Evolutionary conservation across 768 basidiomycete species (phyloP), one percentile per base, ranked within the genome.

Genomic region (Leccinum pellstonianum): DNA sequence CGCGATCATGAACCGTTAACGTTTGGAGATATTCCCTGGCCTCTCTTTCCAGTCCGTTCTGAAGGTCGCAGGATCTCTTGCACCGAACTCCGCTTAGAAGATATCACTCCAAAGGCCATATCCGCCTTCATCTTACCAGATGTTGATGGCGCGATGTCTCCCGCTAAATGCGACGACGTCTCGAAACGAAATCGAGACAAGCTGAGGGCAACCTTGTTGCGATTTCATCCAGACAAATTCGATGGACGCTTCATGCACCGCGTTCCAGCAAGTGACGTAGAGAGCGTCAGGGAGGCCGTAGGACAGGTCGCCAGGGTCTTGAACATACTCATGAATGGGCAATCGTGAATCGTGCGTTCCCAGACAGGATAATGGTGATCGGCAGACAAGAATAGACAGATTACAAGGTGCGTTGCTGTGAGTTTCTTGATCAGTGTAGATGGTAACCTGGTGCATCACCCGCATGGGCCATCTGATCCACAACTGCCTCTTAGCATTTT

Each of bases 191-290:
- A 76, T 35, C 86, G 82, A 68, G 86, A 90, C 19, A 85, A 79
- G 62, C 66, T 90, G 48, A 77, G 86, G 64, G 88, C 90, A 72
- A 80, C 86, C 0, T 79, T 90, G 65, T 71, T 90, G 25, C 85
- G 88, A 19, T 91, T 88, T 69, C 90, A 91, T 68, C 90, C 90
- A 2, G 90, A 91, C 72, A 91, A 91, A 69, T 91, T 91, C 57
- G 87, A 91, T 69, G 87, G 90, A n/a, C 80, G 90, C 35, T 74
- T 91, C 53, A 83, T 90, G 80, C 69, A 70, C 52, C 76, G 77
- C 5, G 77, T 90, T 6, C 66, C 64, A 46, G 74, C 76, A 33
- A 66, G 64, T 12, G 87, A 91, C 19, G 71, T 66, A 66, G 79
- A 79, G 47, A 68, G 62, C 15, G 86, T 89, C 3, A 75, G 75